These are phyloP conservation scores for Eucalyptus tenuipes DNA, from an alignment of 345 rosid species.

Conservation along the genomic window DNA sequence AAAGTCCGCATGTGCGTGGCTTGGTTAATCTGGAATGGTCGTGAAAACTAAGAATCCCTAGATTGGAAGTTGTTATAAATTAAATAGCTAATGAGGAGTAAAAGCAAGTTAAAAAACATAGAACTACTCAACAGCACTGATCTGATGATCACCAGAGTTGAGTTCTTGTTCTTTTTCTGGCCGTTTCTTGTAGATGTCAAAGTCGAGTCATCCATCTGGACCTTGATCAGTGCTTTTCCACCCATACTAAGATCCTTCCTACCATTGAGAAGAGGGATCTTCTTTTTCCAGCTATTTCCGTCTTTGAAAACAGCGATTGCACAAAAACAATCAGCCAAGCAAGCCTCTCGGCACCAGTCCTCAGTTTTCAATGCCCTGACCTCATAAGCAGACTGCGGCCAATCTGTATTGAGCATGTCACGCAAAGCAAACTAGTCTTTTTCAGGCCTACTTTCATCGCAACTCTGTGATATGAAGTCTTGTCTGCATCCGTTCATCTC, in stretches of 20 bases:
- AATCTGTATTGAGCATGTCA: constrained; percentile 8
- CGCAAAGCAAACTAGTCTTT: neutral
- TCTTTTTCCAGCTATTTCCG: too few relatives aligned
- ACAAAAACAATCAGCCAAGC: too few relatives aligned
- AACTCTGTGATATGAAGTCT: constrained; percentile 18
- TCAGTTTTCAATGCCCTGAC: neutral
- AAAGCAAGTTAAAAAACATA: neutral
- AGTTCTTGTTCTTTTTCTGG: neutral
- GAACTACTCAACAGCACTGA: neutral
- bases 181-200: neutral
- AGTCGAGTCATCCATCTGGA: too few relatives aligned
- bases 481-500: constrained; percentile 22
- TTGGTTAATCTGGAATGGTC: too few relatives aligned
- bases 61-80: neutral
- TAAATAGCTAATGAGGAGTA: neutral
- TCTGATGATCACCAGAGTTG: neutral
- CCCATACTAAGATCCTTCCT: too few relatives aligned
- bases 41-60: neutral
- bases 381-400: constrained; percentile 16
- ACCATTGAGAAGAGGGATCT: too few relatives aligned
- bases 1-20: too few relatives aligned
- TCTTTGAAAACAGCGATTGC: too few relatives aligned
- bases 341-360: too few relatives aligned
- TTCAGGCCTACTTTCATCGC: constrained; percentile 1
- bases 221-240: too few relatives aligned